Base-by-base conservation (phyloP, 164 flowering plant species). In the Vitis labrusca region DNA sequence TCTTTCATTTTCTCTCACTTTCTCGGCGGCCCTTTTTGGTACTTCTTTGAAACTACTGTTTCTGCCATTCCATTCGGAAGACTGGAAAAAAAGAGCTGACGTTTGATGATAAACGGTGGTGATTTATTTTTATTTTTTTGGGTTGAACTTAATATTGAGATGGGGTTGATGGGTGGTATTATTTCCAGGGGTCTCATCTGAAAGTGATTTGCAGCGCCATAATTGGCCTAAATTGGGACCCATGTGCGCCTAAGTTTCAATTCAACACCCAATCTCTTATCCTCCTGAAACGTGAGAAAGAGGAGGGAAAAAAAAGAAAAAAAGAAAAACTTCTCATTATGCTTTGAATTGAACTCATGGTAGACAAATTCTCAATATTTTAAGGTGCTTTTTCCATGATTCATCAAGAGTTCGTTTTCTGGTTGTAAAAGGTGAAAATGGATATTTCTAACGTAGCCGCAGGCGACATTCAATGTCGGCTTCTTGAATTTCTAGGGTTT, bases 181-280 rank as follows among this genome's bases (percentile, higher is more conserved):
- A 23, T 37, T 37, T 37, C 7, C 44, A 37, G 5, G 44, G 44
- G 44, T 37, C 5, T 37, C 44, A 37, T 12, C 50, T 76, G 70
- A 68, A 68, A 76, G 62, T 37, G 44, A 37, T 37, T 37, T 37
- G 44, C 44, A 37, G 44, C 44, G 44, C 7, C 44, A 37, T 6
- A 37, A 50, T 56, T 72, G 62, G 66, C 70, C 54, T 53, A 61
- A 66, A 37, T 69, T 56, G 79, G 76, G 76, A 47, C 71, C 73
- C 79, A 72, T 76, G 0, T 57, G 15, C 57, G 61, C 59, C 68
- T 17, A 68, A 49, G 52, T 57, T 49, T 56, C 53, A 54, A 76
- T 64, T 61, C 69, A 59, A 16, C 16, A 16, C 58, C 69, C 47
- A 14, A 37, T 37, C 7, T 23, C 7, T 37, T 37, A 37, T 37